A percentile compares a stretch with the other conserved stretches of the same genome.
These are phyloP conservation scores for Hysterium pulicare DNA, from an alignment of 2,329 filamentous ascomycete species.

Conservation along the genomic window DNA sequence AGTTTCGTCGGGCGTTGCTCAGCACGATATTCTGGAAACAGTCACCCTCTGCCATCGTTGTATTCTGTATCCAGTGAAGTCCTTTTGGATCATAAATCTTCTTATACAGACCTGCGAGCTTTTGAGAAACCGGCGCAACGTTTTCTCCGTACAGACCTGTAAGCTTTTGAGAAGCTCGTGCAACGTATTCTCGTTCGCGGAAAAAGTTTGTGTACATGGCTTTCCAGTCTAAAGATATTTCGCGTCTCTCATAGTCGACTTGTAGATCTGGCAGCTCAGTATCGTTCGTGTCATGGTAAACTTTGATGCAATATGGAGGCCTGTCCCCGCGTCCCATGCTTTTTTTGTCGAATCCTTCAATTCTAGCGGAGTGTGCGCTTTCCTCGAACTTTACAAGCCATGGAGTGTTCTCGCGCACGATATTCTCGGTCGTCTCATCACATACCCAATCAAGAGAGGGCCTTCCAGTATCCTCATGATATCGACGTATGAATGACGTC, in stretches of 20 bases:
- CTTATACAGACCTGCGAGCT: too few relatives aligned
- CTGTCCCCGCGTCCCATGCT: neutral
- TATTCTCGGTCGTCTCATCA: neutral
- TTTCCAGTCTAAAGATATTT: conserved; percentile 9
- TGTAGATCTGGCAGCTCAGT: conserved; percentile 8
- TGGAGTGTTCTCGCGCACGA: neutral
- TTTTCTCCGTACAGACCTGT: too few relatives aligned
- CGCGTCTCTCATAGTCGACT: conserved; percentile 8
- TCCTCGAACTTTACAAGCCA: neutral
- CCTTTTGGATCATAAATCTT: too few relatives aligned
- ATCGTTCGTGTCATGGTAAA: conserved; percentile 6
- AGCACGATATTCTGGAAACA: too few relatives aligned
- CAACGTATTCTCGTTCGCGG: conserved; percentile 3
- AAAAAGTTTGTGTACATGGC: conserved; percentile 7
- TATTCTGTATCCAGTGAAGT: too few relatives aligned
- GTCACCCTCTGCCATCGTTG: too few relatives aligned
- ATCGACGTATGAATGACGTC: neutral
- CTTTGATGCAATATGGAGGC: conserved; percentile 4
- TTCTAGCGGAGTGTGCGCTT: neutral
- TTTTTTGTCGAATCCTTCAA: neutral
- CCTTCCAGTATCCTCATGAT: neutral
- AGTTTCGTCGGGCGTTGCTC: too few relatives aligned
- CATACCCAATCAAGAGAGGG: neutral
- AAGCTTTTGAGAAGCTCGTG: too few relatives aligned
- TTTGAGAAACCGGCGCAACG: too few relatives aligned